These are phyloP conservation scores for Euphorbia tirucalli DNA, from an alignment of 345 rosid genomes.

Conservation along the genomic window DNA sequence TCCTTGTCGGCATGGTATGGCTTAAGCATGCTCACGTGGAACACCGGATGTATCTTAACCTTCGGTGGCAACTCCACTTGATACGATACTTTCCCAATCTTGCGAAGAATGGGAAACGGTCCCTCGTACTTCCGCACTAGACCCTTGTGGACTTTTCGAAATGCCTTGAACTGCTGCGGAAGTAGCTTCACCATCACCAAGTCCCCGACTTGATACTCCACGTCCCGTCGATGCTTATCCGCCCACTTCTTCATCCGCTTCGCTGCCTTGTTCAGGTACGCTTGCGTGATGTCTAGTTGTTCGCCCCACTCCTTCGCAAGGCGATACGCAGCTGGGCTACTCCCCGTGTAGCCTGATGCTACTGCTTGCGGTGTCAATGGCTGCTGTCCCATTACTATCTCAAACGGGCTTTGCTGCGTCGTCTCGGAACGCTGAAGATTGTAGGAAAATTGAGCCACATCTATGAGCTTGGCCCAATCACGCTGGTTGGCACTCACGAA, in stretches of 20 bases:
- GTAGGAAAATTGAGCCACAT: neutral
- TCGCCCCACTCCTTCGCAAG: neutral
- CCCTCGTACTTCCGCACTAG: neutral
- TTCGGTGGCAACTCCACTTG: neutral
- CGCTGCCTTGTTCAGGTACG: neutral
- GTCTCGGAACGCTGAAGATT: neutral
- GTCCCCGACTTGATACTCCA: neutral
- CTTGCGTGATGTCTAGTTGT: neutral
- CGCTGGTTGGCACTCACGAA: constrained; percentile 7
- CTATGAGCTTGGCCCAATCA: neutral
- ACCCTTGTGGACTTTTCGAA: neutral
- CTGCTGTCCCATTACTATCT: neutral
- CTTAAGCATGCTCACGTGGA: neutral
- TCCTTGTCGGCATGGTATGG: neutral
- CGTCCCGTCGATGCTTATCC: neutral
- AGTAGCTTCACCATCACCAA: neutral
- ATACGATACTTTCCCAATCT: neutral
- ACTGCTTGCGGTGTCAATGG: neutral
- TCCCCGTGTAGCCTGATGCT: accelerated
- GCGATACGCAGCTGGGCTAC: neutral
- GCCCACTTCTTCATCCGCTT: constrained; percentile 5
- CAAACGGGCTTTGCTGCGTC: no score
- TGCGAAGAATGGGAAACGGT: neutral
- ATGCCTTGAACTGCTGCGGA: neutral
- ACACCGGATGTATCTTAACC: neutral